Conservation (phyloP, 768 basidiomycete genomes). For the Pilatotrama ljubarskyi region DNA sequence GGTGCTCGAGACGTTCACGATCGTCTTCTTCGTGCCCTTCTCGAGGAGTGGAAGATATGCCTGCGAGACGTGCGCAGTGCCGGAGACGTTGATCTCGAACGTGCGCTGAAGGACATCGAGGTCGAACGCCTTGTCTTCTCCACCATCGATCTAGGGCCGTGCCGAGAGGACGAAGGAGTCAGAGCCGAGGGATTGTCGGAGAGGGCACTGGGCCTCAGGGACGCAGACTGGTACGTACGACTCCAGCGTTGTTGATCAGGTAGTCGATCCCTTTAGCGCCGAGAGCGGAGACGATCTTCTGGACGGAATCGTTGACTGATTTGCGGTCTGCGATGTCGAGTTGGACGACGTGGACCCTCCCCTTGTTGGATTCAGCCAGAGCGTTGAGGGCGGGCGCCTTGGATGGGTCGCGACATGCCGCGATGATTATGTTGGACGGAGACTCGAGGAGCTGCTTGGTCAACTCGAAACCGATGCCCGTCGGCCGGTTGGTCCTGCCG, state of each 20-base stretch:
- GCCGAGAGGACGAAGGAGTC: no score
- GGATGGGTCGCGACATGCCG: constrained; percentile 31
- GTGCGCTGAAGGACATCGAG: constrained; percentile 23
- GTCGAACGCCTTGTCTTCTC: constrained; percentile 30
- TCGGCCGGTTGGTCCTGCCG: constrained; percentile 9
- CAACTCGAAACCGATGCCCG: constrained; percentile 33
- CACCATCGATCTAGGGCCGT: no score
- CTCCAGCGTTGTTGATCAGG: constrained; percentile 40
- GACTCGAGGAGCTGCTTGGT: constrained; percentile 26
- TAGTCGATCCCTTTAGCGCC: constrained; percentile 37
- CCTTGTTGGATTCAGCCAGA: constrained; percentile 25
- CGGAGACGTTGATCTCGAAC: constrained; percentile 35
- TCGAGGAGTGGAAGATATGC: constrained; percentile 35
- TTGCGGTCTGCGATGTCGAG: constrained; percentile 32
- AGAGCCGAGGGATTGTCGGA: no score
- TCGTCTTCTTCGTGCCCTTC: constrained; percentile 31
- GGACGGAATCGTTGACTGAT: constrained; percentile 29
- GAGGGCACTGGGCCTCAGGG: no score
- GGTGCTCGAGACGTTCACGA: constrained; percentile 36
- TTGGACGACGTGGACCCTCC: constrained; percentile 34
- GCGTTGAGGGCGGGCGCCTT: constrained; percentile 24
- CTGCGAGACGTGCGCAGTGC: constrained; percentile 36
- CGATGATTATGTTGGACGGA: constrained; percentile 30
- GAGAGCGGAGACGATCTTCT: constrained; percentile 28
- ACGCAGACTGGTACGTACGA: no score